phyloP scores from a whole-genome alignment of 352 stramenopile species.

The Globisporangium acanthophoron region DNA sequence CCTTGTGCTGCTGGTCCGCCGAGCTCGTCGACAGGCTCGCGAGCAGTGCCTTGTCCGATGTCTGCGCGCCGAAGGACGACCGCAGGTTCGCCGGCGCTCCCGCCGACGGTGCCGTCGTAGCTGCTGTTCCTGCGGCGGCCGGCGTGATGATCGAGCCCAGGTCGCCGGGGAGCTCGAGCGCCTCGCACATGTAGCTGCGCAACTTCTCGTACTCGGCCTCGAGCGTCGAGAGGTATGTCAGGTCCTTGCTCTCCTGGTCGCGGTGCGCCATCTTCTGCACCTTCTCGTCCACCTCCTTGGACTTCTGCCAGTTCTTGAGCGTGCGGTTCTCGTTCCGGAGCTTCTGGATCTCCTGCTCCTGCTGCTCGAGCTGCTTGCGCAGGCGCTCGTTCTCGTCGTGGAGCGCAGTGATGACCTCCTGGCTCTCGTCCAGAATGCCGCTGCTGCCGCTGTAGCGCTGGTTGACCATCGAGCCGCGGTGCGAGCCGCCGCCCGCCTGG shows the following conservation, averaged over 20 bases:
- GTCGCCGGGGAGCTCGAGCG: slow-evolving; percentile 69
- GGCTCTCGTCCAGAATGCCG: slow-evolving; percentile 78
- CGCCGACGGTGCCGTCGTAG: background rate
- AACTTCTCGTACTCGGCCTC: slow-evolving; percentile 84
- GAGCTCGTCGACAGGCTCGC: slow-evolving; percentile 20
- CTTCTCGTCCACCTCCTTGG: slow-evolving; percentile 83
- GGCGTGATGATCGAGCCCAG: slow-evolving; percentile 14
- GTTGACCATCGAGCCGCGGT: slow-evolving; percentile 43
- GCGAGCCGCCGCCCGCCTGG: slow-evolving; percentile 23
- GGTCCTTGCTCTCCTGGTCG: slow-evolving; percentile 81
- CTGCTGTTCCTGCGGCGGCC: slow-evolving; percentile 6
- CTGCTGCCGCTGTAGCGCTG: slow-evolving; percentile 59
- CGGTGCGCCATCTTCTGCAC: slow-evolving; percentile 83
- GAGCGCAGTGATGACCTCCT: slow-evolving; percentile 83
- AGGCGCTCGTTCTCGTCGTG: slow-evolving; percentile 81
- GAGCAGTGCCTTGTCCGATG: slow-evolving; percentile 15
- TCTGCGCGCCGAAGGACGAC: slow-evolving; percentile 9
- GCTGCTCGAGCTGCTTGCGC: slow-evolving; percentile 63
- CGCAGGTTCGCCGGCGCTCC: background rate
- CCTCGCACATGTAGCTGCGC: slow-evolving; percentile 71
- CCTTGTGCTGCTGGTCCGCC: slow-evolving; percentile 39
- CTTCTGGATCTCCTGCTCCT: slow-evolving; percentile 70
- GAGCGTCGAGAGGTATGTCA: slow-evolving; percentile 75
- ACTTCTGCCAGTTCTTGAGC: slow-evolving; percentile 82
- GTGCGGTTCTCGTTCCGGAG: slow-evolving; percentile 75